phyloP scores from a whole-genome alignment of 257 asterid genomes.

The Cordia subcordata region DNA sequence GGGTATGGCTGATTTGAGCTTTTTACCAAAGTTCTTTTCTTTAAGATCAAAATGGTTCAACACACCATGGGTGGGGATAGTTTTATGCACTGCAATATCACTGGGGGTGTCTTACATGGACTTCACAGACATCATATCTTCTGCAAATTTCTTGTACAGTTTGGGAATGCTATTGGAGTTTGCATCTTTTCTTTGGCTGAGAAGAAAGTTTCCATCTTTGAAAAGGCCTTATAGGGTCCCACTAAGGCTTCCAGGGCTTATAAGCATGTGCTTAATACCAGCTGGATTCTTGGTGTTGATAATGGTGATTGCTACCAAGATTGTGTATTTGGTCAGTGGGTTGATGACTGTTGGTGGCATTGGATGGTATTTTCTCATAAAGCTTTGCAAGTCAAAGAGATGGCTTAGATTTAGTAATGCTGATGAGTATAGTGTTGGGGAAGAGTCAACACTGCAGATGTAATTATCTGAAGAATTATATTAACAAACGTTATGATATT shows the following conservation, averaged over 20 bases:
- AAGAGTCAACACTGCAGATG: too few relatives aligned
- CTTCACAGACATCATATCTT: slow-evolving; percentile 34
- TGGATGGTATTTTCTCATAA: slow-evolving; percentile 52
- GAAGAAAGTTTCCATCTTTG: slow-evolving; percentile 29
- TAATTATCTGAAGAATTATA: too few relatives aligned
- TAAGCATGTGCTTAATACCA: slow-evolving; percentile 54
- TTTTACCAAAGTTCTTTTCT: slow-evolving; percentile 36
- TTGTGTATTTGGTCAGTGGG: slow-evolving; percentile 46
- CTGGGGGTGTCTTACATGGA: slow-evolving; percentile 37
- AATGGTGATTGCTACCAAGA: slow-evolving; percentile 49
- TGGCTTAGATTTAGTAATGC: slow-evolving; percentile 32
- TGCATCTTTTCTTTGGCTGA: slow-evolving; percentile 45
- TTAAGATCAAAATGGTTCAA: slow-evolving; percentile 43
- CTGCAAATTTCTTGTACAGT: slow-evolving; percentile 62
- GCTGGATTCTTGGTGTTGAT: slow-evolving; percentile 46
- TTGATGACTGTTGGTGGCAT: slow-evolving; percentile 46
- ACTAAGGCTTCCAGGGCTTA: slow-evolving; percentile 32
- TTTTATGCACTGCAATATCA: slow-evolving; percentile 37
- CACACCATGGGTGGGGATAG: slow-evolving; percentile 68
- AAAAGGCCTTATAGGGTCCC: slow-evolving; percentile 53
- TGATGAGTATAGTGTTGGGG: background rate
- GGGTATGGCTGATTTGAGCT: slow-evolving; percentile 57
- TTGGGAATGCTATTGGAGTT: slow-evolving; percentile 72
- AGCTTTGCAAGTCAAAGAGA: slow-evolving; percentile 32
- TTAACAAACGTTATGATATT: too few relatives aligned